Evolutionary conservation across 75 land plant genomes (phyloP).

Genomic region (Isoetes taiwanensis): DNA sequence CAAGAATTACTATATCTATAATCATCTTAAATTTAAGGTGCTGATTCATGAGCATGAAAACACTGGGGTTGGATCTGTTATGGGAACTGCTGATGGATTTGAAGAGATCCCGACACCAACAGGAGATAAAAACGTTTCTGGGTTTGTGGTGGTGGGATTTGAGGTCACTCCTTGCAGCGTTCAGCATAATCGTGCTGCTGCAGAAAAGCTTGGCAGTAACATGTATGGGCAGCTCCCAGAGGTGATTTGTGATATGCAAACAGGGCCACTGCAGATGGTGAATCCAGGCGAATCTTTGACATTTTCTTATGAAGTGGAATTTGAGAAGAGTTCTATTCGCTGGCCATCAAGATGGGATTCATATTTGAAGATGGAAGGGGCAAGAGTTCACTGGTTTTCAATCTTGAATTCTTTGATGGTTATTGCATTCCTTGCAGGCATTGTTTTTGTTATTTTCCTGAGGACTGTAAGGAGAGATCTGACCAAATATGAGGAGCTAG

Average conservation of each 20-base stretch:
- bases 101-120: conserved; percentile 26
- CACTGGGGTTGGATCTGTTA: conserved; percentile 27
- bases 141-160: conserved; percentile 66
- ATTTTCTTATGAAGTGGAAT: conserved; percentile 58
- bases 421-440: conserved; percentile 77
- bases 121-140: conserved; percentile 20
- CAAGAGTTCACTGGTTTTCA: conserved; percentile 82
- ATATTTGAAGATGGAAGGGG: conserved; percentile 84
- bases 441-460: conserved; percentile 78
- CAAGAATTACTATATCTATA: conserved; percentile 38
- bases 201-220: conserved; percentile 20
- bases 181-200: conserved; percentile 22
- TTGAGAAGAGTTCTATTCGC: conserved; percentile 53
- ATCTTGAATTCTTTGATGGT: conserved; percentile 84
- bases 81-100: conserved; percentile 47
- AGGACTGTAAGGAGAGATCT: conserved; percentile 71
- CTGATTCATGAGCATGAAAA: conserved; percentile 55
- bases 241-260: conserved; percentile 18
- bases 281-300: conserved; percentile 31
- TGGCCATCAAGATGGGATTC: conserved; percentile 95
- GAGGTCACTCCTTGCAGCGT: conserved; percentile 60
- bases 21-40: conserved; percentile 51
- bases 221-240: conserved; percentile 27
- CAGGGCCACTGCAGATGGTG: conserved; percentile 26
- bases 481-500: conserved; percentile 79